Evolutionary conservation across 306 rosid genomes (phyloP).

Genomic region (Corylus avellana): DNA sequence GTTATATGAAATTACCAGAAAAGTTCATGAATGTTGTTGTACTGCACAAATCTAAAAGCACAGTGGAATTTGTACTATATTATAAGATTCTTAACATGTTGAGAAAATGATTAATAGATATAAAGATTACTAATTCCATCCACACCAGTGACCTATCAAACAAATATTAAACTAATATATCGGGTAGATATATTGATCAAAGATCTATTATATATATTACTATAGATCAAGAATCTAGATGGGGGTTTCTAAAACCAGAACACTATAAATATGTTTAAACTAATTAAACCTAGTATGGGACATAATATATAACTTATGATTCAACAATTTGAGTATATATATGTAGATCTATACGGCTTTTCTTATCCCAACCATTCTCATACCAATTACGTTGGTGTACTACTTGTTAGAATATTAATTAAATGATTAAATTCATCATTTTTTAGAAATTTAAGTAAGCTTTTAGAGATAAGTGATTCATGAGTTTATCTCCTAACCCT

Average conservation of each 20-base stretch:
- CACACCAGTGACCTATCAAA: not conserved
- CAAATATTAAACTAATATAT: not conserved
- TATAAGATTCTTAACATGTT: constrained; percentile 26
- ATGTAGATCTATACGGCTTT: not conserved
- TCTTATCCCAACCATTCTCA: no score
- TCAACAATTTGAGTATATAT: not conserved
- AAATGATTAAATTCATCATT: no score
- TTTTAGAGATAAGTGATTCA: no score
- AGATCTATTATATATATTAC: not conserved
- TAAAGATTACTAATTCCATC: not conserved
- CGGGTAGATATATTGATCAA: not conserved
- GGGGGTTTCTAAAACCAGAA: not conserved
- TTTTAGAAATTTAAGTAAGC: no score
- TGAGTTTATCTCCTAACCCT: no score
- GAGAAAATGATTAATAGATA: not conserved
- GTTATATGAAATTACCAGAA: constrained; percentile 42
- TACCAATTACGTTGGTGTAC: no score
- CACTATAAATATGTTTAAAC: not conserved
- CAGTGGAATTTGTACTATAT: constrained; percentile 31
- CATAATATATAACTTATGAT: not conserved
- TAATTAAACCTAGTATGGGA: not conserved
- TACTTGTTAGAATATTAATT: no score
- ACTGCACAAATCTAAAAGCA: constrained; percentile 29
- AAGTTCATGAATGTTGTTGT: constrained; percentile 24
- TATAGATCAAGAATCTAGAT: not conserved